These are phyloP conservation scores for Diaporthe aspalathi DNA, from an alignment of 2,329 filamentous ascomycete species.

Conservation along the genomic window DNA sequence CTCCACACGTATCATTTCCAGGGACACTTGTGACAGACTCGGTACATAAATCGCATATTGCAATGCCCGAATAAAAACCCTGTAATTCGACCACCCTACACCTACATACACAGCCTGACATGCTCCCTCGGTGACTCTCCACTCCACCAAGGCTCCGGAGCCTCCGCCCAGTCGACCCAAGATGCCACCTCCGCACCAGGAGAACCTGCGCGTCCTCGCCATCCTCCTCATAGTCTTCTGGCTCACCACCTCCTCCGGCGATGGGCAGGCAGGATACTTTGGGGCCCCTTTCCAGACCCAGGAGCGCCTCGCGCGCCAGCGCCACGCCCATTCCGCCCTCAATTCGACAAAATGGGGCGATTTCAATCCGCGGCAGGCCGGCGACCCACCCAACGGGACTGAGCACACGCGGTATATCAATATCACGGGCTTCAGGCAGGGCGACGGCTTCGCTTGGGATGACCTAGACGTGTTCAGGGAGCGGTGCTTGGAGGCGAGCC, in stretches of 20 bases:
- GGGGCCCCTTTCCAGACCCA: conserved; percentile 55
- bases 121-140: conserved; percentile 34
- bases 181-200: conserved; percentile 60
- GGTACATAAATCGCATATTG: background rate
- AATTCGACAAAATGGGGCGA: conserved; percentile 70
- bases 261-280: conserved; percentile 55
- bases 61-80: background rate
- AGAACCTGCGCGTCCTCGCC: conserved; percentile 58
- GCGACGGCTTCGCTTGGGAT: conserved; percentile 83
- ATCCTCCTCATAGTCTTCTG: conserved; percentile 58
- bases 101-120: conserved; percentile 6
- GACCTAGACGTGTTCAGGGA: conserved; percentile 75
- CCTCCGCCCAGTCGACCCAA: conserved; percentile 42
- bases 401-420: conserved; percentile 66
- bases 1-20: background rate
- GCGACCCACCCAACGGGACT: conserved; percentile 46
- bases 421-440: conserved; percentile 79
- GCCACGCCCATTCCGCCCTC: conserved; percentile 63
- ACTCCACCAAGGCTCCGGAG: conserved; percentile 27
- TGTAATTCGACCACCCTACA: background rate
- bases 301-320: conserved; percentile 63
- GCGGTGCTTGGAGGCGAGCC: conserved; percentile 71
- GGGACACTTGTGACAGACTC: background rate
- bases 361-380: conserved; percentile 59
- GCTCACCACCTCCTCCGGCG: conserved; percentile 55